These are phyloP conservation scores for Austroboletus eburneus DNA, from an alignment of 768 basidiomycete genomes.

Conservation along the genomic window DNA sequence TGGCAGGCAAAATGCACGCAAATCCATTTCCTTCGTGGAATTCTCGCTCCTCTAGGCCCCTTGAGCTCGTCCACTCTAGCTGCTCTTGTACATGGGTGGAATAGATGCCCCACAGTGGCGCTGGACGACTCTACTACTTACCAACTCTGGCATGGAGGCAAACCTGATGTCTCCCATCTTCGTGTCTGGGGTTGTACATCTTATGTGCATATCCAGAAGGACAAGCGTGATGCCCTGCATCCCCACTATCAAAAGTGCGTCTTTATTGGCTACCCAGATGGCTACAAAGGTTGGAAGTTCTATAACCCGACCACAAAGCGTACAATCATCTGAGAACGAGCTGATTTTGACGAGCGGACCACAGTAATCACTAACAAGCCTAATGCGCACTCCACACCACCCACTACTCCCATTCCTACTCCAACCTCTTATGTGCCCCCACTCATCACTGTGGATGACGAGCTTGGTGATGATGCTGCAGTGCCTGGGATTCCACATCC, in stretches of 20 bases:
- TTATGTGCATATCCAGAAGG: slow-evolving; percentile 1
- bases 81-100: not conserved
- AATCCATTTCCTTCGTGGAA: not conserved
- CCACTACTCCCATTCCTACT: not conserved
- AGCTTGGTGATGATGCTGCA: not conserved
- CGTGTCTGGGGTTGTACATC: slow-evolving; percentile 7
- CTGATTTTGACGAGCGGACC: slow-evolving; percentile 32
- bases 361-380: too few relatives aligned
- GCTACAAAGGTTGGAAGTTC: too few relatives aligned
- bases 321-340: slow-evolving; percentile 20
- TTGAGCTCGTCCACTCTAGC: too few relatives aligned
- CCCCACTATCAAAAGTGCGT: not conserved
- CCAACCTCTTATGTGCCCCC: not conserved
- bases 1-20: not conserved
- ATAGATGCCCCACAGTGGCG: not conserved
- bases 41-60: not conserved
- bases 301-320: too few relatives aligned
- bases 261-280: too few relatives aligned
- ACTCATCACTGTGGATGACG: not conserved
- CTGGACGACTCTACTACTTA: not conserved
- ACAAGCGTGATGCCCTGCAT: not conserved
- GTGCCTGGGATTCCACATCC: not conserved
- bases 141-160: slow-evolving; percentile 4
- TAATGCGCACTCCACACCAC: not conserved
- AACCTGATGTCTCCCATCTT: slow-evolving; percentile 1